Evolutionary conservation across 2,329 filamentous ascomycete genomes (phyloP).

Genomic region (Lanzia echinophila): DNA sequence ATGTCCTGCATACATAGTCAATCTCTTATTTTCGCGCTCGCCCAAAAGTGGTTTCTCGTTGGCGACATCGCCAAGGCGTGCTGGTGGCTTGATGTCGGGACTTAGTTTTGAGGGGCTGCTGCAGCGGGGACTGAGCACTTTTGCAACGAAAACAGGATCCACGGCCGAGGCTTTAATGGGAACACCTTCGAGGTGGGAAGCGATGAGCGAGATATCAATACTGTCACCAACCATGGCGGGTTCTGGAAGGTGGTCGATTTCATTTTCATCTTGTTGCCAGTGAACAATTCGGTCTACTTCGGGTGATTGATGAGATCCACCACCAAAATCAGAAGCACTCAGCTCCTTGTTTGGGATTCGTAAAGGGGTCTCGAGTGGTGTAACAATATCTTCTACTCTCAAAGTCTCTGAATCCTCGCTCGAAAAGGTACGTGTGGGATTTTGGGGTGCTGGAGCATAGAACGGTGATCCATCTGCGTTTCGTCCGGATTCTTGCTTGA

Average conservation of each 20-base stretch:
- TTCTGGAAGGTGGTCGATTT: neutral
- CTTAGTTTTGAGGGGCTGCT: slow-evolving; percentile 23
- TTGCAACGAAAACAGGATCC: slow-evolving; percentile 28
- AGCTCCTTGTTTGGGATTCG: slow-evolving; percentile 28
- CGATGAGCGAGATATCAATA: slow-evolving; percentile 52
- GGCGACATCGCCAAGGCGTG: slow-evolving; percentile 6
- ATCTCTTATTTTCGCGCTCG: slow-evolving; percentile 40
- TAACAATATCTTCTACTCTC: slow-evolving; percentile 25
- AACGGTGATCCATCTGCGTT: slow-evolving; percentile 30
- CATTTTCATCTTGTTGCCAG: neutral
- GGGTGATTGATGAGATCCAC: slow-evolving; percentile 16
- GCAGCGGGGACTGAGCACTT: slow-evolving; percentile 23
- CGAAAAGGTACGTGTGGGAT: slow-evolving; percentile 28
- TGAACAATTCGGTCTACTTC: slow-evolving; percentile 13
- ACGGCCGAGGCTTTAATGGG: slow-evolving; percentile 48
- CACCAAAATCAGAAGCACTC: slow-evolving; percentile 27
- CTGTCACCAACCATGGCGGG: slow-evolving; percentile 25
- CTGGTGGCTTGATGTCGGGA: slow-evolving; percentile 18
- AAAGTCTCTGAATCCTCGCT: slow-evolving; percentile 15
- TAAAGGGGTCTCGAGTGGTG: slow-evolving; percentile 23
- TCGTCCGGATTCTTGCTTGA: slow-evolving; percentile 29
- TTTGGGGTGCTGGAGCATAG: slow-evolving; percentile 29
- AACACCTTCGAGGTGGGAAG: slow-evolving; percentile 54
- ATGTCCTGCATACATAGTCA: slow-evolving; percentile 57
- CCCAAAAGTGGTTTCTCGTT: slow-evolving; percentile 14